Conservation (phyloP, 2,329 filamentous ascomycete species). For the Bertia moriformis region DNA sequence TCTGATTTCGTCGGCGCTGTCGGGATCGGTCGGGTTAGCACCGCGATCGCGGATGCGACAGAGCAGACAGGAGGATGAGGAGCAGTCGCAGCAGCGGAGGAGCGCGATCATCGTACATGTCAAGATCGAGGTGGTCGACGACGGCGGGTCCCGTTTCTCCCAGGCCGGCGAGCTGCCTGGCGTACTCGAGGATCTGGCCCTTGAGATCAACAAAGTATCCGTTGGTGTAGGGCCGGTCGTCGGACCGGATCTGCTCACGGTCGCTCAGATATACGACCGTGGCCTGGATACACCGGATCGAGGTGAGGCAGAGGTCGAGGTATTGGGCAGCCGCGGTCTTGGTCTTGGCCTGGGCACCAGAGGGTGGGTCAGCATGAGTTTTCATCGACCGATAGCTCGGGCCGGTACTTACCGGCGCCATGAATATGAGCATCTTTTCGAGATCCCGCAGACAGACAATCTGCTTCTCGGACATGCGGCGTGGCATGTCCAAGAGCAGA, state of each 20-base stretch:
- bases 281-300: conserved; percentile 77
- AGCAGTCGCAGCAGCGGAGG: too few species aligned
- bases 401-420: conserved; percentile 76
- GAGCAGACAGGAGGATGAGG: conserved; percentile 1
- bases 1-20: conserved; percentile 52
- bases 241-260: conserved; percentile 68
- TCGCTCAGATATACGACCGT: conserved; percentile 77
- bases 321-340: conserved; percentile 58
- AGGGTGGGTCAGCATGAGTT: not conserved
- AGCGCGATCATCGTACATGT: conserved; percentile 39
- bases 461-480: conserved; percentile 67
- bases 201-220: conserved; percentile 94
- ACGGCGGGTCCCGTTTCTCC: conserved; percentile 36
- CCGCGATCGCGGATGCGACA: conserved; percentile 4
- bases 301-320: conserved; percentile 77
- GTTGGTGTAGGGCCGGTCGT: conserved; percentile 84
- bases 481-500: conserved; percentile 64
- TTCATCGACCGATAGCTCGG: conserved; percentile 30
- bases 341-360: conserved; percentile 55
- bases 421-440: conserved; percentile 81
- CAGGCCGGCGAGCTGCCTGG: conserved; percentile 63
- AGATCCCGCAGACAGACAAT: conserved; percentile 85
- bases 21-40: conserved; percentile 9
- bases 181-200: conserved; percentile 84
- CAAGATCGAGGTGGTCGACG: conserved; percentile 36